Base-by-base conservation (phyloP, 176 grass and related monocot species). In the Ensete glaucum region DNA sequence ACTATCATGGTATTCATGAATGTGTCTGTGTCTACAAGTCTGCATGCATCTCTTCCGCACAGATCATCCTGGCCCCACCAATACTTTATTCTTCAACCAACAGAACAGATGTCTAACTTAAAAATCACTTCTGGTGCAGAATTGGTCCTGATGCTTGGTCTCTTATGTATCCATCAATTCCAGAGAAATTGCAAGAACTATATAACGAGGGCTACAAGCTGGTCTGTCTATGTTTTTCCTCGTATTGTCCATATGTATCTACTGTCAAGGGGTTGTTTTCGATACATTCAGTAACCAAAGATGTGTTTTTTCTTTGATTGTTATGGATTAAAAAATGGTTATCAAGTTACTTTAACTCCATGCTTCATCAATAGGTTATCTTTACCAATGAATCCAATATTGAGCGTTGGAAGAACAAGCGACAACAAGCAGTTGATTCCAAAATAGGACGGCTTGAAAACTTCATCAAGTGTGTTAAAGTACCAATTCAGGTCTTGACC, bases 361-460 rank as follows among this genome's bases (percentile, higher is more conserved):
- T 26, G 10, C 67, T 12, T 70, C 17, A 52, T 21, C 14, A 7
- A n/a, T 80, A 98, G 90, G 94, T 93, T 79, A 98, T 98, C 52
- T 98, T 93, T 80, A 98, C 94, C 58, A 98, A 91, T 73, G 94
- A 91, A 80, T 81, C 90, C 64, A 91, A 98, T 59, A 98, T 98
- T 76, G 88, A 98, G 29, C 86, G 83, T 67, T 90, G 88, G 88
- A 98, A 93, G 63, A 93, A 98, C 75, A 98, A 91, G 76, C 81
- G 90, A 65, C 94, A 91, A 59, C 71, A 66, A 79, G 94, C 90
- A 67, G 86, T 98, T 71, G 84, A 98, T 75, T 98, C 94, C n/a
- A 98, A 98, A 93, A 84, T 93, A 83, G 90, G 90, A 13, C 82
- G 90, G 15, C 88, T 98, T 77, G 84, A 98, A 29, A 89, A 93